Evolutionary conservation across 768 basidiomycete genomes (phyloP).

Genomic region (Lenzites betulinus): DNA sequence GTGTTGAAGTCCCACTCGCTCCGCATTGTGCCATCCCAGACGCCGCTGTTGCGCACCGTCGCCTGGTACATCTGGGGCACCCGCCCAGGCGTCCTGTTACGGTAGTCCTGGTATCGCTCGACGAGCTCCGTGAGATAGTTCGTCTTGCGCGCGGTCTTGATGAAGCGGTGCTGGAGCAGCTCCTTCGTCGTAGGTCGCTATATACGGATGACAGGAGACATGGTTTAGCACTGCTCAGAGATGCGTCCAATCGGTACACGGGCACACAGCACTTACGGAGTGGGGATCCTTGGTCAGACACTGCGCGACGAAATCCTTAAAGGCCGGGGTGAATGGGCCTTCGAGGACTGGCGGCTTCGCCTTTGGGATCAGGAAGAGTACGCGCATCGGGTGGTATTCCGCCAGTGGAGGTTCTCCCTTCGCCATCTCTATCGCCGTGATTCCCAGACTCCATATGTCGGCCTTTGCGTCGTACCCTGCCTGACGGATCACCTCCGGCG

Average conservation of each 20-base stretch:
- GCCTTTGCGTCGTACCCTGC: constrained; percentile 96
- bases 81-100: constrained; percentile 58
- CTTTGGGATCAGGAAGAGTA: constrained; percentile 96
- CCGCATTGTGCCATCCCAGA: constrained; percentile 81
- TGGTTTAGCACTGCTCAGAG: neutral
- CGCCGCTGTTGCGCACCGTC: constrained; percentile 55
- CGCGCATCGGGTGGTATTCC: constrained; percentile 98
- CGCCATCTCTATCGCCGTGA: constrained; percentile 98
- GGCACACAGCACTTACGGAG: constrained; percentile 48
- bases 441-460: constrained; percentile 97
- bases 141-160: constrained; percentile 81
- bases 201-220: constrained; percentile 15
- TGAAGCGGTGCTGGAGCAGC: constrained; percentile 91
- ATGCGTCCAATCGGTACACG: neutral
- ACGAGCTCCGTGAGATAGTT: constrained; percentile 84
- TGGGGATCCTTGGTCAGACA: constrained; percentile 94
- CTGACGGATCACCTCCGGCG: constrained; percentile 96
- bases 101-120: constrained; percentile 82
- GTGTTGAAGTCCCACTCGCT: constrained; percentile 98
- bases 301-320: constrained; percentile 89
- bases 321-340: constrained; percentile 77
- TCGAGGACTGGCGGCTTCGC: constrained; percentile 91
- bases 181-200: constrained; percentile 92
- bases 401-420: constrained; percentile 95
- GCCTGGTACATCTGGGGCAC: constrained; percentile 53